A percentile compares a stretch with the other conserved stretches of the same genome.
Evolutionary conservation across 2,329 filamentous ascomycete species (phyloP).

Genomic region (Dactylellina cionopaga): DNA sequence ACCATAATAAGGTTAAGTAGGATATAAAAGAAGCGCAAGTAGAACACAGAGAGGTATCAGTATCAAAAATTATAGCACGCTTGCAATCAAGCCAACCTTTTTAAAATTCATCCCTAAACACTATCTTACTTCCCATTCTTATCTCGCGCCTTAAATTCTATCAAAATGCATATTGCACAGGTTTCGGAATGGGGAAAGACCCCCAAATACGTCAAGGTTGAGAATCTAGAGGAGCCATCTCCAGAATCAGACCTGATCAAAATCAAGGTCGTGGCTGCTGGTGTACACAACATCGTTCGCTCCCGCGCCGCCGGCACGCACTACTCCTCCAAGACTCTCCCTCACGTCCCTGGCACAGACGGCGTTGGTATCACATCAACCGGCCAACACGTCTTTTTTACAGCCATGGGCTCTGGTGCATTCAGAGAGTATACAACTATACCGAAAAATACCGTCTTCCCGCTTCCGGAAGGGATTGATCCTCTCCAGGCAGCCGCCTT

Average conservation of each 20-base stretch:
- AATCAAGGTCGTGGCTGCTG: slow-evolving; percentile 66
- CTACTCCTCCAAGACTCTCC: slow-evolving; percentile 65
- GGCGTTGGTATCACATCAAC: slow-evolving; percentile 65
- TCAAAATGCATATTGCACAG: slow-evolving; percentile 60
- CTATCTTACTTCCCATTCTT: neutral
- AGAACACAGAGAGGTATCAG: neutral
- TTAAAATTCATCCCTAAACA: too few relatives aligned
- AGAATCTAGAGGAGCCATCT: slow-evolving; percentile 58
- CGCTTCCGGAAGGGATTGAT: slow-evolving; percentile 64
- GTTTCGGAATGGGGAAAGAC: slow-evolving; percentile 61
- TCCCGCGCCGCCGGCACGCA: slow-evolving; percentile 67
- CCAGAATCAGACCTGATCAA: slow-evolving; percentile 62
- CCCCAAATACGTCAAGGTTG: slow-evolving; percentile 58
- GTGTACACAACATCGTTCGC: slow-evolving; percentile 68
- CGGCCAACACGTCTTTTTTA: slow-evolving; percentile 66
- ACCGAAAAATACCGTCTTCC: slow-evolving; percentile 60
- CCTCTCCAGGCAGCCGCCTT: slow-evolving; percentile 66
- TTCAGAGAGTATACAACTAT: slow-evolving; percentile 66
- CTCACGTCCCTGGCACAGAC: slow-evolving; percentile 67
- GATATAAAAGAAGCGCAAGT: neutral
- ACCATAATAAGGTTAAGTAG: neutral
- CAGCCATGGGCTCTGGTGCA: slow-evolving; percentile 61
- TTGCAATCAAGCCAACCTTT: too few relatives aligned
- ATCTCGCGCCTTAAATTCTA: neutral
- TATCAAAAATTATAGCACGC: neutral